Base-by-base conservation (phyloP, 2,329 filamentous ascomycete species). In the Penicillium sp. region DNA sequence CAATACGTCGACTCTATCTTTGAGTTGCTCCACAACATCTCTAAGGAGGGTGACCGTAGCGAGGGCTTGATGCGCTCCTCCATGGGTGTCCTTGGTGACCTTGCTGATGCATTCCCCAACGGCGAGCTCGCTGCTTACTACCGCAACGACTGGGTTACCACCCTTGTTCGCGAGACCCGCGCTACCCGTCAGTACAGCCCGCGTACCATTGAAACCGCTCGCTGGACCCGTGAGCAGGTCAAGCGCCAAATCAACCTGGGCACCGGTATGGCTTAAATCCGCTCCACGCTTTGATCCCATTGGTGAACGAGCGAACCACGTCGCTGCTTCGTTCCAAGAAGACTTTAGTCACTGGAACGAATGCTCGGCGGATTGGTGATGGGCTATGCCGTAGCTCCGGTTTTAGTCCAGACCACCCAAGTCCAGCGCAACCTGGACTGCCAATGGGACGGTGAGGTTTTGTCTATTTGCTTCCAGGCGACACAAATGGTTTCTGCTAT, bases 151-250 rank as follows among this genome's bases (percentile, higher is more conserved):
- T 98, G 93, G 91, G 80, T 99, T 57, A 93, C 88, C 26, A 79
- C 82, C 27, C 89, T 99, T 82, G 93, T 97, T 70, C 93, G 93
- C 78, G 93, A 98, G 75, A 93, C 91, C 47, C 90, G 93, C 70
- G 84, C 86, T 57, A 97, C 95, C 81, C 88, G 90, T 66, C 93
- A 98, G 47, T 97, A 90, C 80, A 84, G 87, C 66, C 71, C 84
- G 27, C 90, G 93, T 62, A 99, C 95, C 3, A 88, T 95, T 64
- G 91, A 97, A 64, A 98, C 95, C 47, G 95, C 95, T 72, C 90
- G 93, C 68, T 99, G 95, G 95, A 93, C 95, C 62, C 89, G 93
- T 59, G 95, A 98, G 78, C 92, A 97, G 75, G 93, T 98, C 75
- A 98, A 97, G 84, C 90, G 91, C 68, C 95, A 99, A 57, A 69